Evolutionary conservation across 352 stramenopile genomes (phyloP).

Genomic region (Phytophthora ramorum): DNA sequence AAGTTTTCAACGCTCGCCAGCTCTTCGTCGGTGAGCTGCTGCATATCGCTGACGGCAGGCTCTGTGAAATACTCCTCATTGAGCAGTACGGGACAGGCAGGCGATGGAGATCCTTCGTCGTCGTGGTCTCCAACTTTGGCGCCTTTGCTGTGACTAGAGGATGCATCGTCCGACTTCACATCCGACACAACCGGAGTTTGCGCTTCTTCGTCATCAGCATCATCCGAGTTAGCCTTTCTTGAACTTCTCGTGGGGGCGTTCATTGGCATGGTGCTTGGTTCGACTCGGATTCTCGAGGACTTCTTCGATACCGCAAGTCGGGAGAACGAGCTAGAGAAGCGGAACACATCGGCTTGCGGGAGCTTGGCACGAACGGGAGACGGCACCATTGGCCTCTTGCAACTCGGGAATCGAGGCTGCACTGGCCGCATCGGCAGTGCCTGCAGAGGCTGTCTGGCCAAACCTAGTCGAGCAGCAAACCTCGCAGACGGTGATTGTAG

Average conservation of each 20-base stretch:
- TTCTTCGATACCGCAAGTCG: slow-evolving; percentile 26
- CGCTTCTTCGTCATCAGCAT: background rate
- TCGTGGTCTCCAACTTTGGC: background rate
- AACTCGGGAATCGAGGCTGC: slow-evolving; percentile 14
- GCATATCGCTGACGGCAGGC: slow-evolving; percentile 37
- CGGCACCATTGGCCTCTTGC: background rate
- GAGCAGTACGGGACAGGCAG: slow-evolving; percentile 36
- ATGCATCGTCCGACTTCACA: background rate
- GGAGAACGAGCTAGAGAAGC: slow-evolving; percentile 31
- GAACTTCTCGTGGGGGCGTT: background rate
- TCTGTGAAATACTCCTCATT: slow-evolving; percentile 52
- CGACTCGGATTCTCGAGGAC: slow-evolving; percentile 6
- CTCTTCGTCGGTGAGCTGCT: slow-evolving; percentile 48
- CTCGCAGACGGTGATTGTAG: slow-evolving; percentile 21
- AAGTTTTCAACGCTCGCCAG: slow-evolving; percentile 51
- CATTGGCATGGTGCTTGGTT: background rate
- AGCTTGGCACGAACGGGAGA: background rate
- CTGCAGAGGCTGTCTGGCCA: slow-evolving; percentile 27
- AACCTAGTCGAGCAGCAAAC: slow-evolving; percentile 23
- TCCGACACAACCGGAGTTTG: background rate
- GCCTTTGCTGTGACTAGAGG: background rate
- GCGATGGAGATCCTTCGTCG: background rate
- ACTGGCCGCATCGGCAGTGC: slow-evolving; percentile 5
- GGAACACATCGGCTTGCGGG: slow-evolving; percentile 15
- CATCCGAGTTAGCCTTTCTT: background rate